A percentile compares a stretch with the other conserved stretches of the same genome.
These are phyloP conservation scores for Coniochaeta ligniaria DNA, from an alignment of 2,329 filamentous ascomycete genomes.

Conservation along the genomic window DNA sequence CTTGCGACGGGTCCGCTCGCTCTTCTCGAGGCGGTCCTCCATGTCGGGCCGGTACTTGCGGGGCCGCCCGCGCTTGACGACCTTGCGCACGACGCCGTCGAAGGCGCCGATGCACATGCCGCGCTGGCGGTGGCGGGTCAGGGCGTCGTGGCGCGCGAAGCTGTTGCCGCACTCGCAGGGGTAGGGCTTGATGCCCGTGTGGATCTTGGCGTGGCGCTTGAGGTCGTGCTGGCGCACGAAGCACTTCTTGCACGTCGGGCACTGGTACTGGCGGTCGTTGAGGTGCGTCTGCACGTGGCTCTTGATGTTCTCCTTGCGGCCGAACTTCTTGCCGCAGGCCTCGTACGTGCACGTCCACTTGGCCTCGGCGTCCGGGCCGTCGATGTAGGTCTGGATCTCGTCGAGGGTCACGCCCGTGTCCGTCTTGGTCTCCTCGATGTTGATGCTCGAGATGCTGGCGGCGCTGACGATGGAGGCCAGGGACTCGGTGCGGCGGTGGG, in stretches of 20 bases:
- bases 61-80: constrained; percentile 56
- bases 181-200: constrained; percentile 92
- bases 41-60: constrained; percentile 54
- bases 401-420: constrained; percentile 84
- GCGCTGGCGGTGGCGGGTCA: constrained; percentile 88
- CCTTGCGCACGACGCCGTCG: constrained; percentile 61
- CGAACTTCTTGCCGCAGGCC: constrained; percentile 82
- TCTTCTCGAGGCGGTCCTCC: constrained; percentile 49
- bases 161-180: constrained; percentile 90
- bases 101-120: constrained; percentile 97
- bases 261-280: constrained; percentile 91
- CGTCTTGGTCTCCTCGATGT: constrained; percentile 58
- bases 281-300: constrained; percentile 97
- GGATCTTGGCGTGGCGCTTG: constrained; percentile 95
- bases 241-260: constrained; percentile 87
- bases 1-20: constrained; percentile 46
- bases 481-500: constrained; percentile 53
- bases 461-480: constrained; percentile 50
- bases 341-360: constrained; percentile 75
- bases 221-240: constrained; percentile 97
- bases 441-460: constrained; percentile 53
- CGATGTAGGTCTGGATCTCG: constrained; percentile 71
- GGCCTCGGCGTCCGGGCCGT: constrained; percentile 65
- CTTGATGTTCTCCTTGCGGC: constrained; percentile 98
- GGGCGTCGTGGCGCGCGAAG: constrained; percentile 89